phyloP scores from a whole-genome alignment of 306 rosid genomes.

The Casuarina equisetifolia region DNA sequence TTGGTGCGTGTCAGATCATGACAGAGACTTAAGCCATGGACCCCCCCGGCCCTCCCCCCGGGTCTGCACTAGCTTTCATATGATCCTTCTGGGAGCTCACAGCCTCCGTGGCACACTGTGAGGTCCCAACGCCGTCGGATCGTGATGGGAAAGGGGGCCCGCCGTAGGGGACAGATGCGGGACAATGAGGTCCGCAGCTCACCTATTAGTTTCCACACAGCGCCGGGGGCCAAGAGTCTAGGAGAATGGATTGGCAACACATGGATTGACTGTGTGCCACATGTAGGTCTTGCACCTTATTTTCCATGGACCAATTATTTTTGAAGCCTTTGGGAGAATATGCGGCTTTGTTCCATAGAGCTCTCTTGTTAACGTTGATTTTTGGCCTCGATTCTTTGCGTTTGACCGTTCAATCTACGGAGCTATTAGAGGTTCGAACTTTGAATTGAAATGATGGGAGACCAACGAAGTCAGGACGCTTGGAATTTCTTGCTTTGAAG shows the following conservation, averaged over 20 bases:
- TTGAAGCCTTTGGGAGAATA: conserved; percentile 1
- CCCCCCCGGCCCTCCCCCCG: neutral
- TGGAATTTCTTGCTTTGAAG: too few species aligned
- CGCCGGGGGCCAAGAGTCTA: neutral
- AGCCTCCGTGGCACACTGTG: too few species aligned
- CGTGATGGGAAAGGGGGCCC: too few species aligned
- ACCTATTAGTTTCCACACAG: neutral
- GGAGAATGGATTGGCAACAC: neutral
- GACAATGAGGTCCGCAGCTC: neutral
- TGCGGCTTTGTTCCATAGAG: neutral
- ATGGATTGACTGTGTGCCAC: conserved; percentile 5
- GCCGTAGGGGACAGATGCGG: neutral
- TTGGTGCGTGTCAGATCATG: neutral
- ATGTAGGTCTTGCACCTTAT: neutral
- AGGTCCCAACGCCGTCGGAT: too few species aligned
- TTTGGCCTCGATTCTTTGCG: neutral
- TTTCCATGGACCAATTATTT: neutral
- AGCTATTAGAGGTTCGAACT: neutral
- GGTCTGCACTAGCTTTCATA: too few species aligned
- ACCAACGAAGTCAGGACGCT: neutral
- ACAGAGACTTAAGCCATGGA: neutral
- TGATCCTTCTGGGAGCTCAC: too few species aligned
- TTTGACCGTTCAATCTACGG: neutral
- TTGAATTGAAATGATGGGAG: neutral
- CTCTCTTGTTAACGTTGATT: neutral